Evolutionary conservation across 768 basidiomycete genomes (phyloP).

Genomic region (Amanita thiersii): DNA sequence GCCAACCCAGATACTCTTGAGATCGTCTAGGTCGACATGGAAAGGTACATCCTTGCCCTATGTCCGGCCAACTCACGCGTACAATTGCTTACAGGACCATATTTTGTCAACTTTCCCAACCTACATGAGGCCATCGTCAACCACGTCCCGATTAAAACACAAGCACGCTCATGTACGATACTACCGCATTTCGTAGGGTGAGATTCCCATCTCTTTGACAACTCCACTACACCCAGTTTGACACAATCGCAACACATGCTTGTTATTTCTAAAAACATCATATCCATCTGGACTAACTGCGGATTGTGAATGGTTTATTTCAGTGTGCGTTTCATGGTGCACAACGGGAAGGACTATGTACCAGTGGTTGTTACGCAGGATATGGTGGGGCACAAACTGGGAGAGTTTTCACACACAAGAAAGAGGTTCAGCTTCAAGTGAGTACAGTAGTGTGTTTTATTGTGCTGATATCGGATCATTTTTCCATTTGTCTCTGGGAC

Average conservation of each 20-base stretch:
- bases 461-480: not conserved
- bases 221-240: not conserved
- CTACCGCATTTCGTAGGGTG: conserved; percentile 95
- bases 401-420: conserved; percentile 88
- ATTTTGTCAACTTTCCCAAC: conserved; percentile 89
- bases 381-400: conserved; percentile 98
- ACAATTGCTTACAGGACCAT: conserved; percentile 57
- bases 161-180: conserved; percentile 86
- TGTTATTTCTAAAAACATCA: not conserved
- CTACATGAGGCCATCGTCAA: conserved; percentile 72
- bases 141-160: conserved; percentile 82
- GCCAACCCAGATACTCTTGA: conserved; percentile 49
- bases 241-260: no score
- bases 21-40: conserved; percentile 74
- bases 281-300: no score
- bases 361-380: conserved; percentile 88
- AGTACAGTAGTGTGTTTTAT: conserved; percentile 23
- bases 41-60: conserved; percentile 42
- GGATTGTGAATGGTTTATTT: not conserved
- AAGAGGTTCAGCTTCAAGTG: conserved; percentile 83
- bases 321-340: conserved; percentile 84
- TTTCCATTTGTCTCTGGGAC: not conserved
- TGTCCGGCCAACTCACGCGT: not conserved
- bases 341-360: conserved; percentile 87
- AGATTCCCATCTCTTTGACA: conserved; percentile 17